Percentiles rank a stretch among this genome's conserved stretches.
These are phyloP conservation scores for Platanus orientalis DNA, from an alignment of 164 flowering plant species.

Conservation along the genomic window DNA sequence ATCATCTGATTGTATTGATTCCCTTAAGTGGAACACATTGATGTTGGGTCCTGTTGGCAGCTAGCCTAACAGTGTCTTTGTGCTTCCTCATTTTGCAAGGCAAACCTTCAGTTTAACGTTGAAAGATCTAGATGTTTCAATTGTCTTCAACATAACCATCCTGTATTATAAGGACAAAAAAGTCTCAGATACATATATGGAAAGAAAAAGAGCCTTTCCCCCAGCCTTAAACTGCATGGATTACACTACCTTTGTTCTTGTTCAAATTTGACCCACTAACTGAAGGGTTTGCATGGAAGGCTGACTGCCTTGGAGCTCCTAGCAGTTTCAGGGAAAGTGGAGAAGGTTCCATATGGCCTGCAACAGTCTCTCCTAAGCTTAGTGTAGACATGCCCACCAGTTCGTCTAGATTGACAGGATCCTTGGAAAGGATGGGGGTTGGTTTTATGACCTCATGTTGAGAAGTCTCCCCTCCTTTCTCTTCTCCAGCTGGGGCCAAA, in stretches of 20 bases:
- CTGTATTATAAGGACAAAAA: too few species aligned
- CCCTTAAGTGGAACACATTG: too few species aligned
- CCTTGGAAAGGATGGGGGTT: constrained; percentile 54
- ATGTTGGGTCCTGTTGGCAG: too few species aligned
- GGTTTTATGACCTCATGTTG: constrained; percentile 76
- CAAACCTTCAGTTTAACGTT: too few species aligned
- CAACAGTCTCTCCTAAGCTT: constrained; percentile 45
- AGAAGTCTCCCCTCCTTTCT: constrained; percentile 22
- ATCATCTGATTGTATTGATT: too few species aligned
- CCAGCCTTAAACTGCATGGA: constrained; percentile 48
- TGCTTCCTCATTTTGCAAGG: too few species aligned
- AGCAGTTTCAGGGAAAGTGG: constrained; percentile 48
- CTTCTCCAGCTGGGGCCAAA: constrained; percentile 25
- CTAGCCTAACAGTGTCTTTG: too few species aligned
- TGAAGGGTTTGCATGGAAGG: constrained; percentile 63
- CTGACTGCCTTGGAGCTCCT: constrained; percentile 70
- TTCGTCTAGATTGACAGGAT: constrained; percentile 73
- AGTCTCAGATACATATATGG: too few species aligned
- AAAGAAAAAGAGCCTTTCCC: too few species aligned
- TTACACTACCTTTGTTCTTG: constrained; percentile 32
- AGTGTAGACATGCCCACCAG: constrained; percentile 81
- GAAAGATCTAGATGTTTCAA: too few species aligned
- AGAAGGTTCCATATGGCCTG: constrained; percentile 32
- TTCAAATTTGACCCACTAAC: constrained; percentile 33
- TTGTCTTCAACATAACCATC: too few species aligned